Base-by-base conservation (phyloP, 495 filamentous ascomycete genomes). In the Oidiodendron maius region DNA sequence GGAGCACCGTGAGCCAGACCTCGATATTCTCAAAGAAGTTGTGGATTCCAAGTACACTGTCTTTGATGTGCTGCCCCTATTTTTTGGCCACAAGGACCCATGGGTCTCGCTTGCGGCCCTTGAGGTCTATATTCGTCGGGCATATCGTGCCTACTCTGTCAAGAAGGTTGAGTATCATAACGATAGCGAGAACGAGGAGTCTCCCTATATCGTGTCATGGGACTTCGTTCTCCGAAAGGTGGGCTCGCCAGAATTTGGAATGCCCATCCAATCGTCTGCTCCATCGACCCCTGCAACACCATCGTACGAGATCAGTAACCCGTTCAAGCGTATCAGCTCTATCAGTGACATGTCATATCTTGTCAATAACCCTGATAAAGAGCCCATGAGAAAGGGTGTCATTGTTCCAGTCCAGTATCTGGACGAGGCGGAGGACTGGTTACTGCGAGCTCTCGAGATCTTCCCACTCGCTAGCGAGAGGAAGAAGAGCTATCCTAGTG, bases 41-140 rank as follows among this genome's bases (percentile, higher is more conserved):
- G 87, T 98, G 39, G 93, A 98, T 68, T 97, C 93, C 26, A 93
- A 93, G 71, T 96, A 89, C 69, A 97, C 91, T 37, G 91, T 98
- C 50, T 96, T 96, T 60, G 93, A 98, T 64, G 93, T 98, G 4
- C 67, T 98, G 47, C 85, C 91, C 8, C 80, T 83, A 34, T 98
- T 98, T 79, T 98, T 98, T 59, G 85, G 82, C 35, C 88, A 98
- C 63, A 75, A 84, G 43, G 93, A 98, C 62, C 86, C 87, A 11
- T 97, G 91, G 90, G 93, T 98, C 34, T 89, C 90, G 1, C 71
- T 95, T 47, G 93, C 93, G 42, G 87, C 94, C 36, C 76, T 97
- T 22, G 94, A 98, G 61, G 90, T 96, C 25, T 98, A 98, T 62
- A 82, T 94, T 49, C 93, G 93, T 52, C 89, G 93, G 47, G 93